A percentile compares a stretch with the other conserved stretches of the same genome.
Conservation (phyloP, 1,139 yeast genomes). For the Lodderomyces elongisporus region DNA sequence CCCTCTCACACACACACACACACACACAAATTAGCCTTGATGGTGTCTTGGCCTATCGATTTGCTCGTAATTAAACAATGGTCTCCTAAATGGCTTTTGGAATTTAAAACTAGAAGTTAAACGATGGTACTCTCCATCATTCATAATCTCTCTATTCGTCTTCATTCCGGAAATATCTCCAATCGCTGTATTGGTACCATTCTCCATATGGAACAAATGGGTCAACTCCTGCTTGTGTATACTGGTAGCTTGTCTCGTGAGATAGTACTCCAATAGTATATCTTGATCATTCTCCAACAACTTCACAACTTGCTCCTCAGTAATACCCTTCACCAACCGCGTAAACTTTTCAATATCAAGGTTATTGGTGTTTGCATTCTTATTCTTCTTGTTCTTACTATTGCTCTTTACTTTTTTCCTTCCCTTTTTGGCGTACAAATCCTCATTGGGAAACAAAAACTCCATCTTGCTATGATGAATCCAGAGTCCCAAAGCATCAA, state of each 20-base stretch:
- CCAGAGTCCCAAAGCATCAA: conserved; percentile 25
- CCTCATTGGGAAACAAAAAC: conserved; percentile 15
- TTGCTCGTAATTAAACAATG: conserved; percentile 21
- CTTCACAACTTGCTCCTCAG: conserved; percentile 17
- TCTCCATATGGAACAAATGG: conserved; percentile 20
- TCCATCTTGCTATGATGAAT: conserved; percentile 18
- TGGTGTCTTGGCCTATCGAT: conserved; percentile 20
- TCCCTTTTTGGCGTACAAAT: no score
- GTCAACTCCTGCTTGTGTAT: conserved; percentile 24
- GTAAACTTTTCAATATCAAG: conserved; percentile 17
- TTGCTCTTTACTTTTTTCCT: conserved; percentile 6
- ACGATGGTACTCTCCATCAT: conserved; percentile 16
- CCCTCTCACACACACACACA: no score
- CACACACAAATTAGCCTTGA: no score
- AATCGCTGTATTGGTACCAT: conserved; percentile 16
- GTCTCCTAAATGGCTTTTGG: conserved; percentile 20
- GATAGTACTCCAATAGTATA: conserved; percentile 26
- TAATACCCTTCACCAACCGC: conserved; percentile 17
- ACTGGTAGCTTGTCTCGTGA: conserved; percentile 25
- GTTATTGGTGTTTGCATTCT: conserved; percentile 9
- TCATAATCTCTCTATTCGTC: conserved; percentile 10
- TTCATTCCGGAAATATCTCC: conserved; percentile 16
- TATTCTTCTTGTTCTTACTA: neutral
- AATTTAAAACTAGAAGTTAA: conserved; percentile 17
- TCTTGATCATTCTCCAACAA: conserved; percentile 20